Percentiles rank a stretch among this genome's conserved stretches.
Evolutionary conservation across 179 eudicot species (phyloP).

Genomic region (Amaranthus tricolor): DNA sequence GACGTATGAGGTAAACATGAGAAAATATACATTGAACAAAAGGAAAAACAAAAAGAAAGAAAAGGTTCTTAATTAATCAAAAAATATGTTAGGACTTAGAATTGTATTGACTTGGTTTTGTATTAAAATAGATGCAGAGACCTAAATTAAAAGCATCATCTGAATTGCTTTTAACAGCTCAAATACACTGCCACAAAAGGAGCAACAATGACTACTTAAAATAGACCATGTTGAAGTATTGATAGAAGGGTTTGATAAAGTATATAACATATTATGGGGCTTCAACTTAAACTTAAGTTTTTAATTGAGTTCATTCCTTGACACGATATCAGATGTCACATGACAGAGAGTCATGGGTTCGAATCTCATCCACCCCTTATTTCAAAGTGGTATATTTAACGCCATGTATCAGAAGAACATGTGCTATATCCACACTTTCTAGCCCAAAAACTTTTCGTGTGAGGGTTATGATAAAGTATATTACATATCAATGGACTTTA

Average conservation of each 20-base stretch:
- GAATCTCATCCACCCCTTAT: too few species aligned
- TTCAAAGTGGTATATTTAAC: too few species aligned
- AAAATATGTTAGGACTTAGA: neutral
- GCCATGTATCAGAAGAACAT: too few species aligned
- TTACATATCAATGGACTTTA: too few species aligned
- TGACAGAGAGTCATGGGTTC: too few species aligned
- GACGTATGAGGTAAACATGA: neutral
- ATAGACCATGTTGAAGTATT: neutral
- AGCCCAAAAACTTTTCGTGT: too few species aligned
- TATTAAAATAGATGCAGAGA: neutral
- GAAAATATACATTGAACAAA: neutral
- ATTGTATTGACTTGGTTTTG: neutral
- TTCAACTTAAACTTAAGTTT: too few species aligned
- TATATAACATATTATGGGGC: neutral
- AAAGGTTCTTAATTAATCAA: neutral
- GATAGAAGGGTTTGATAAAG: neutral
- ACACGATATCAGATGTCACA: too few species aligned
- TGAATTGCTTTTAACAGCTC: neutral
- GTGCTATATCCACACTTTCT: too few species aligned
- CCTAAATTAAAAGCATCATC: neutral
- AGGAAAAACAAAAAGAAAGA: neutral
- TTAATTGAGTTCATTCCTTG: too few species aligned
- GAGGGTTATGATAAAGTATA: too few species aligned
- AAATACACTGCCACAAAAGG: neutral
- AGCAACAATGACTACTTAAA: neutral